Evolutionary conservation across 257 asterid genomes (phyloP), one percentile per base, ranked within the genome.

Genomic region (Linderniella brevidens): DNA sequence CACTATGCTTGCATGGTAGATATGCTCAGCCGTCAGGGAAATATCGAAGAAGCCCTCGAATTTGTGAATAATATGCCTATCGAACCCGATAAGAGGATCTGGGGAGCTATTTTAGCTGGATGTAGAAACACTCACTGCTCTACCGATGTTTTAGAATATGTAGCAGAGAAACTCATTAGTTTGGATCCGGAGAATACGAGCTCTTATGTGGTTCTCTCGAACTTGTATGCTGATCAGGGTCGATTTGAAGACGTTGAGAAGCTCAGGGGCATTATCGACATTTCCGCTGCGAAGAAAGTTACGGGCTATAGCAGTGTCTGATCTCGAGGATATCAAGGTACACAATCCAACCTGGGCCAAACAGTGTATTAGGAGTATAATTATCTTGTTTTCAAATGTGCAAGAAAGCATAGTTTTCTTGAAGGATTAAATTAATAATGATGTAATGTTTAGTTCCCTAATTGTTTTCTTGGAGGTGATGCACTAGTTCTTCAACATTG

Each of bases 1-100:
- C 94, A 81, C 50, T 78, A 78, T 71, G 93, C 92, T 16, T 86
- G 88, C 66, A 78, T 86, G 83, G 94, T 78, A 58, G 96, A 81
- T 64, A 66, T 86, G 86, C 92, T 86, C 49, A 81, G 93, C 55
- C 85, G 93, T 40, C 86, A 67, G 63, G 94, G 96, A 46, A 76
- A 72, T 53, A 35, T 81, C 9, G 83, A 81, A 48, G 86, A 70
- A 63, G 96, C 96, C 62, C 68, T 81, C 41, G 79, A 74, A 58
- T 74, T 81, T 39, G 92, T 71, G 58, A 66, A 76, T 16, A 68
- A 65, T 49, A 78, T 86, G 94, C 83, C 79, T 0, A 40, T 86
- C 18, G 61, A 64, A 48, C 83, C 94, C 17, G 94, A 86, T 78
- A 74, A 60, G 50, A 53, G 92, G 48, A 86, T 86, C 52, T 86